Percentiles rank a stretch among this genome's conserved stretches.
Evolutionary conservation across 306 rosid species (phyloP).

Genomic region (Lagenaria siceraria): DNA sequence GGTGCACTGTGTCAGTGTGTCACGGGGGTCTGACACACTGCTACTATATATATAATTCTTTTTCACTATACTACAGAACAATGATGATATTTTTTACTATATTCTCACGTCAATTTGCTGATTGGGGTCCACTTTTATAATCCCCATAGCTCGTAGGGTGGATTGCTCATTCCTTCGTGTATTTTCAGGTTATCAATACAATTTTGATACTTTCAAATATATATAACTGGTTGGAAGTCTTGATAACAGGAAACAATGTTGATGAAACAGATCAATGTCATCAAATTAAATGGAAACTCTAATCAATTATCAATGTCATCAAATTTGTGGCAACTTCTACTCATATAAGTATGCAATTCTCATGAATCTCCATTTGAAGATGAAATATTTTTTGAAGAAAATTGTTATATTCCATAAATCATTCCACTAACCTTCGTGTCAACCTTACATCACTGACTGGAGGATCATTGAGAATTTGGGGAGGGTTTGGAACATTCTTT

Average conservation of each 20-base stretch:
- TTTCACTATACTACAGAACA: no score
- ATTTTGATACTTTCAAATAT: neutral
- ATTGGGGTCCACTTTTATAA: neutral
- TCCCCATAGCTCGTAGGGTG: neutral
- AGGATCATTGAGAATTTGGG: constrained; percentile 44
- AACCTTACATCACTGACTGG: constrained; percentile 68
- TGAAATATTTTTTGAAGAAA: neutral
- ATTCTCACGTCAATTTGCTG: neutral
- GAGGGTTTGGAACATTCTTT: constrained; percentile 35
- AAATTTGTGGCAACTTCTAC: neutral
- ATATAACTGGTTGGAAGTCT: neutral
- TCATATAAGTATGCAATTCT: neutral
- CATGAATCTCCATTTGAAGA: neutral
- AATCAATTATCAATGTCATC: neutral
- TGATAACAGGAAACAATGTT: neutral
- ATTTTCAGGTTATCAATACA: neutral
- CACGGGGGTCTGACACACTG: no score
- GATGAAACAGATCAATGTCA: neutral
- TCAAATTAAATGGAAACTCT: neutral
- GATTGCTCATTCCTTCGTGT: neutral
- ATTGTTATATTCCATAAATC: neutral
- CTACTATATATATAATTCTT: neutral
- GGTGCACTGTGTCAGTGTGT: no score
- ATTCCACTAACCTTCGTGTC: constrained; percentile 50
- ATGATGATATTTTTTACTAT: neutral